Conservation (phyloP, 2,329 filamentous ascomycete genomes). For the Diaporthe citrichinensis region DNA sequence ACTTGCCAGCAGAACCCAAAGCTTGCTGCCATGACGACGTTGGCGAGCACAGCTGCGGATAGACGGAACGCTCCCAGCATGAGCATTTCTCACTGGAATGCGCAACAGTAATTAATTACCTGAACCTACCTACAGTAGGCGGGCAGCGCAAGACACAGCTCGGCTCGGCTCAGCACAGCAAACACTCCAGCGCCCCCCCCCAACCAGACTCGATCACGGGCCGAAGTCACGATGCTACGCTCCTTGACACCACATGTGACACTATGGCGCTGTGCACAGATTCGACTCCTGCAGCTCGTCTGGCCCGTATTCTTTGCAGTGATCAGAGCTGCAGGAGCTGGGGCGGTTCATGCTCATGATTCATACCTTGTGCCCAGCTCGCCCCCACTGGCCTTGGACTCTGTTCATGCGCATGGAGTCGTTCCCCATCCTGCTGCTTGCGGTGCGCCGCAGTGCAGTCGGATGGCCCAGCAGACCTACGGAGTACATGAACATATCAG, state of each 20-base stretch:
- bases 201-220: constrained; percentile 20
- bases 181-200: not conserved
- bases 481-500: not conserved
- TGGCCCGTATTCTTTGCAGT: not conserved
- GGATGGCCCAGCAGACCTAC: not conserved
- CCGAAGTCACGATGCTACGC: constrained; percentile 32
- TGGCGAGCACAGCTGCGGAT: not conserved
- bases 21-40: constrained; percentile 22
- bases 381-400: constrained; percentile 26
- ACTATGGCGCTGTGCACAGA: constrained; percentile 32
- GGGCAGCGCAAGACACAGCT: not conserved
- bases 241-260: constrained; percentile 30
- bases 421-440: constrained; percentile 4
- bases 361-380: constrained; percentile 15
- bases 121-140: not conserved
- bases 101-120: not conserved
- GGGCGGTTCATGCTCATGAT: constrained; percentile 31
- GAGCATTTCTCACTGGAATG: not conserved
- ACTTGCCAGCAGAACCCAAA: constrained; percentile 16
- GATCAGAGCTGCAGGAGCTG: constrained; percentile 20
- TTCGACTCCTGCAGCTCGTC: constrained; percentile 18
- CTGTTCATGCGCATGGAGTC: constrained; percentile 33
- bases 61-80: not conserved
- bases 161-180: not conserved
- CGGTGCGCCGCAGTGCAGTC: constrained; percentile 26